Percentiles rank a stretch among this genome's conserved stretches.
Conservation (phyloP, 805 yeast species). For the Tetrapisispora phaffii region DNA sequence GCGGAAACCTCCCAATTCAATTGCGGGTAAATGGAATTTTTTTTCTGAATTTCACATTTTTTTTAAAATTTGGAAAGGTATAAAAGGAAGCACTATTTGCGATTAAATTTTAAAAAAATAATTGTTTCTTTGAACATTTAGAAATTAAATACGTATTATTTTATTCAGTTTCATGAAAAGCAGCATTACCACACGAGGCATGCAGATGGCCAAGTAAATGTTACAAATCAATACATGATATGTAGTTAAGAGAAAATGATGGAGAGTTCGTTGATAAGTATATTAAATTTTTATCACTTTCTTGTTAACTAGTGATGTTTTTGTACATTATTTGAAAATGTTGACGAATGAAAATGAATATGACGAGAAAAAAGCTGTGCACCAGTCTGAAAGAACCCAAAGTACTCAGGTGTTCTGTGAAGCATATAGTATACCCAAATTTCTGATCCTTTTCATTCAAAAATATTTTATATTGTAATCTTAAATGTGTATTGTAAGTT, state of each 20-base stretch:
- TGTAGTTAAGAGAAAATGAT: background rate
- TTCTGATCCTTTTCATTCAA: slow-evolving; percentile 21
- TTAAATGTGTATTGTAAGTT: background rate
- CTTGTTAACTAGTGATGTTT: background rate
- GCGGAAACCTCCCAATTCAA: background rate
- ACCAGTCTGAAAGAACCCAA: slow-evolving; percentile 28
- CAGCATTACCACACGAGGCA: no score
- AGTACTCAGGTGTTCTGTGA: slow-evolving; percentile 30
- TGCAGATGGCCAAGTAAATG: no score
- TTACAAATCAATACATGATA: no score
- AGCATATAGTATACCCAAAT: slow-evolving; percentile 33
- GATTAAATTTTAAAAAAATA: background rate
- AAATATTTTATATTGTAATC: background rate
- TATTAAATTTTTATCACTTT: slow-evolving; percentile 3
- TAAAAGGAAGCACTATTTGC: slow-evolving; percentile 4
- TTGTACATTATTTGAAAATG: background rate
- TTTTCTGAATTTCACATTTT: no score
- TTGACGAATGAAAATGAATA: slow-evolving; percentile 6
- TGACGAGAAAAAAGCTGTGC: slow-evolving; percentile 33
- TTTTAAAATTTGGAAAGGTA: background rate
- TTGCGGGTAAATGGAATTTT: background rate
- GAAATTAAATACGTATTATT: no score
- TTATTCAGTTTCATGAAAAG: no score
- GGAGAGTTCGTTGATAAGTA: slow-evolving; percentile 3
- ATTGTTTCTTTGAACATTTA: background rate